Percentiles rank a stretch among this genome's conserved stretches.
phyloP scores from a whole-genome alignment of 106 monocot genomes.

The Allium fistulosum region DNA sequence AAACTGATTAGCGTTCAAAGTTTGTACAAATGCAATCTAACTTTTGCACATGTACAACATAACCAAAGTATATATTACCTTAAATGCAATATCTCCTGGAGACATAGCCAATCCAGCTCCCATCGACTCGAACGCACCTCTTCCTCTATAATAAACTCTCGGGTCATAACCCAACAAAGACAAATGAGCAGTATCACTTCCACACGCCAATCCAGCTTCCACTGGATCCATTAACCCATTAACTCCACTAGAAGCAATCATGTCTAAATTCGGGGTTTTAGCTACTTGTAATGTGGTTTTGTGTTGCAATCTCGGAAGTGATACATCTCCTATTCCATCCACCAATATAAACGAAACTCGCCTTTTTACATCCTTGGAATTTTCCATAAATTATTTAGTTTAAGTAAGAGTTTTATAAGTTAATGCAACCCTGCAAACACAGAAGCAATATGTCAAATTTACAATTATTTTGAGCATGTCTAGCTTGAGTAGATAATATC shows the following conservation, averaged over 20 bases:
- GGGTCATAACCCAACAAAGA: conserved; percentile 93
- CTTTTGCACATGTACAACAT: too few species aligned
- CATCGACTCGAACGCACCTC: conserved; percentile 98
- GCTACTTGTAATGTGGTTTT: conserved; percentile 73
- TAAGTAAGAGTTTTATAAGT: neutral
- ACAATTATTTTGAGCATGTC: neutral
- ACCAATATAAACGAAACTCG: conserved; percentile 81
- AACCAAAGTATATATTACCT: conserved; percentile 32
- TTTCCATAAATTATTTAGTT: conserved; percentile 16
- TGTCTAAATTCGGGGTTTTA: conserved; percentile 63
- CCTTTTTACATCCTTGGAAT: conserved; percentile 27
- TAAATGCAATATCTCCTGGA: conserved; percentile 96
- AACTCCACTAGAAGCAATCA: conserved; percentile 77
- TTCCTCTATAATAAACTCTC: conserved; percentile 76
- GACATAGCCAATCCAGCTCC: conserved; percentile 96
- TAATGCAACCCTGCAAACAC: neutral
- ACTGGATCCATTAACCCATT: conserved; percentile 96
- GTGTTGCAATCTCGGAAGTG: conserved; percentile 45
- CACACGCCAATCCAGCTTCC: conserved; percentile 86
- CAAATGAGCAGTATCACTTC: conserved; percentile 94
- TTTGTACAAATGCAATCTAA: too few species aligned
- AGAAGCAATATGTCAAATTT: neutral
- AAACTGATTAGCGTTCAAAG: too few species aligned
- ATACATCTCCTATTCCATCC: conserved; percentile 91
- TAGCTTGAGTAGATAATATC: neutral